Percentiles rank a stretch among this genome's conserved stretches.
Conservation (phyloP, 352 stramenopile genomes). For the Halophytophthora polymorphica region DNA sequence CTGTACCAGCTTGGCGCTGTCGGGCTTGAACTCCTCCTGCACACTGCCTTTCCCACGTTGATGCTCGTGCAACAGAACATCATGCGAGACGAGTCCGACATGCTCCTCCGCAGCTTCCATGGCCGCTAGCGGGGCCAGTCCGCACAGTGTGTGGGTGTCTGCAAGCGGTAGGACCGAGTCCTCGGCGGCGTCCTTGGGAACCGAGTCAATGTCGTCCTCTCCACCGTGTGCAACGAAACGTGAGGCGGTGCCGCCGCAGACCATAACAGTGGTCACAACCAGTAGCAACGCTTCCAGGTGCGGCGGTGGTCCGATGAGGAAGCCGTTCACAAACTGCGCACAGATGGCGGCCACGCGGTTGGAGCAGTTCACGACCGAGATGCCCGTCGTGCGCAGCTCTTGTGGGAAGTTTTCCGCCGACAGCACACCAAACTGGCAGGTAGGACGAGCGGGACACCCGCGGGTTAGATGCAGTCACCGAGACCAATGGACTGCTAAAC, state of each 20-base stretch:
- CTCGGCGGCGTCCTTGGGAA: constrained; percentile 19
- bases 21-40: too few relatives aligned
- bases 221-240: constrained; percentile 32
- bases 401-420: constrained; percentile 89
- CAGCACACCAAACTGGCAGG: constrained; percentile 88
- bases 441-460: not conserved
- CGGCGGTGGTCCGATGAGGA: constrained; percentile 71
- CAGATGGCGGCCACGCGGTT: constrained; percentile 88
- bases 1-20: too few relatives aligned
- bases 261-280: constrained; percentile 75
- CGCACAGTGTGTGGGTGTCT: constrained; percentile 4
- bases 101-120: constrained; percentile 22
- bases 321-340: constrained; percentile 90
- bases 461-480: not conserved
- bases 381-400: constrained; percentile 84
- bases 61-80: constrained; percentile 26
- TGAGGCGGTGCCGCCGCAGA: constrained; percentile 52
- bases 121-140: not conserved
- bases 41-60: too few relatives aligned
- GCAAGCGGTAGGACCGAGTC: constrained; percentile 11
- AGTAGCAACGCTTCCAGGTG: constrained; percentile 77
- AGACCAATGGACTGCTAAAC: not conserved
- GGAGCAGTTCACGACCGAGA: constrained; percentile 87
- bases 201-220: constrained; percentile 26
- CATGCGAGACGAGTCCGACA: constrained; percentile 22